phyloP scores from a whole-genome alignment of 768 basidiomycete genomes.

The Russula sp. region DNA sequence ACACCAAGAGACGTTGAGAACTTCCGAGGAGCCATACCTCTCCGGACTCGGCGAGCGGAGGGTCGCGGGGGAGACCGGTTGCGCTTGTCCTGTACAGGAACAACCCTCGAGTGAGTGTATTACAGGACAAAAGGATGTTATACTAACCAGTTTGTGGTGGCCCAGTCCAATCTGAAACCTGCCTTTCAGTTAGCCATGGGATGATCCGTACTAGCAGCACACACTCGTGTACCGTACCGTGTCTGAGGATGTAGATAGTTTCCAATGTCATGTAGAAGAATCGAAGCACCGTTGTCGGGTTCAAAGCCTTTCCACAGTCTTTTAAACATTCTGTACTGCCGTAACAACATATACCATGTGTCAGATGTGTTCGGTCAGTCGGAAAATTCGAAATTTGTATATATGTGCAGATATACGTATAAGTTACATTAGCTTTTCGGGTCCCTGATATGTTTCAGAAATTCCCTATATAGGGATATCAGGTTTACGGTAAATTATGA shows the following conservation, averaged over 20 bases:
- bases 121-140: not conserved
- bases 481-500: no score
- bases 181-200: slow-evolving; percentile 16
- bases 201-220: not conserved
- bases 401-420: no score
- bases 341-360: not conserved
- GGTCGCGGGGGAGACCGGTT: slow-evolving; percentile 67
- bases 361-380: no score
- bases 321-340: not conserved
- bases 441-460: no score
- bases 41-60: slow-evolving; percentile 66
- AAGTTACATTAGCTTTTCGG: no score
- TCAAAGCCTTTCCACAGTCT: not conserved
- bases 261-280: slow-evolving; percentile 39
- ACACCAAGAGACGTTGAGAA: not conserved
- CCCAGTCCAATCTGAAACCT: slow-evolving; percentile 78
- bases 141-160: slow-evolving; percentile 55
- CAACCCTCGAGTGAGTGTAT: not conserved
- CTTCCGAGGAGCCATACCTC: slow-evolving; percentile 38
- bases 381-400: no score
- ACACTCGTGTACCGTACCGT: slow-evolving; percentile 40
- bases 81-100: slow-evolving; percentile 46
- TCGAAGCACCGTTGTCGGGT: not conserved
- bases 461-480: no score
- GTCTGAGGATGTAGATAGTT: slow-evolving; percentile 62